phyloP scores from a whole-genome alignment of 164 flowering plant species.

The Malania oleifera region DNA sequence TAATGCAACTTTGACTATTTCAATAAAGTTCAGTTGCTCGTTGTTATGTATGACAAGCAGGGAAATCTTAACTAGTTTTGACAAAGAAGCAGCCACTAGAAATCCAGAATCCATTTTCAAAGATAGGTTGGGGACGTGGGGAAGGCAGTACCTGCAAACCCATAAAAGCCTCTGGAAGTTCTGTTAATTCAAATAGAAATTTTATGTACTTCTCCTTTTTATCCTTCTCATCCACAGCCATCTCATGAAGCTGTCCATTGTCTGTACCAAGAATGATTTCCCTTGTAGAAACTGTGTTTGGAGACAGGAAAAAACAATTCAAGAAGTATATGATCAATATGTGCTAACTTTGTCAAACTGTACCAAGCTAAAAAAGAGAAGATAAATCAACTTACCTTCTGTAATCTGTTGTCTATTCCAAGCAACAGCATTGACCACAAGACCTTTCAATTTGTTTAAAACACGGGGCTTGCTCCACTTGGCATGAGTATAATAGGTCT shows the following conservation, averaged over 20 bases:
- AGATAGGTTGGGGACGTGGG: not conserved
- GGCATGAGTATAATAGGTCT: conserved; percentile 87
- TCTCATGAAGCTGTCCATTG: conserved; percentile 85
- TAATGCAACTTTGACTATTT: not conserved
- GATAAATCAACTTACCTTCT: conserved; percentile 50
- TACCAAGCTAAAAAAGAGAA: not conserved
- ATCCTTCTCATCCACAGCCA: conserved; percentile 93
- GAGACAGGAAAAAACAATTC: conserved; percentile 3
- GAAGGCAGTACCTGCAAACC: conserved; percentile 70
- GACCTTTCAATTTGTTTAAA: conserved; percentile 70
- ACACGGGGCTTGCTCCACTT: conserved; percentile 91
- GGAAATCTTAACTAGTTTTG: not conserved
- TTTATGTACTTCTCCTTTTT: conserved; percentile 91
- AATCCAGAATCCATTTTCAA: not conserved
- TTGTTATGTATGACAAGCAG: not conserved
- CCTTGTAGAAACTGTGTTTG: conserved; percentile 69
- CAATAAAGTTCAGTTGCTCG: too few species aligned
- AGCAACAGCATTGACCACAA: conserved; percentile 82
- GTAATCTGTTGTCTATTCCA: conserved; percentile 96
- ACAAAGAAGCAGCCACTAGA: not conserved
- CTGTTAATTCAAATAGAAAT: conserved; percentile 65
- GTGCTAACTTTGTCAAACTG: not conserved
- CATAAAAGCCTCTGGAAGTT: conserved; percentile 92
- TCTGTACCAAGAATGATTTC: conserved; percentile 91
- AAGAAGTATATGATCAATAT: not conserved